Percentiles rank a stretch among this genome's conserved stretches.
phyloP scores from a whole-genome alignment of 495 filamentous ascomycete genomes.

The Hapsidospora chrysogenum region DNA sequence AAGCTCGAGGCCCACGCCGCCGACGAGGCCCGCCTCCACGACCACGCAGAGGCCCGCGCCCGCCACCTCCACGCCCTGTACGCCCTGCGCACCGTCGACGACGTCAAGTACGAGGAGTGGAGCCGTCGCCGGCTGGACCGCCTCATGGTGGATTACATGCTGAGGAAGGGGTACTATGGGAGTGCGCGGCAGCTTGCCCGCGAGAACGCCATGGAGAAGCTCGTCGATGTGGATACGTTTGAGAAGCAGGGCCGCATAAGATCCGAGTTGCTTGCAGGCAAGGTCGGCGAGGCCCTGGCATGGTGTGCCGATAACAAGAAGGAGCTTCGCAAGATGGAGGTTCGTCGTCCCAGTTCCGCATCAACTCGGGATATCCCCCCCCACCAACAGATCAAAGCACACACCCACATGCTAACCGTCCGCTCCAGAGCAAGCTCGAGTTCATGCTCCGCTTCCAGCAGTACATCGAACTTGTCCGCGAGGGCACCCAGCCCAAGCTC shows the following conservation, averaged over 20 bases:
- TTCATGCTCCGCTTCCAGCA: conserved; percentile 92
- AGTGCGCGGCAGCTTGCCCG: conserved; percentile 58
- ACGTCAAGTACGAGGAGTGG: conserved; percentile 92
- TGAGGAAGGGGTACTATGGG: conserved; percentile 65
- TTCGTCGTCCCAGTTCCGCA: conserved; percentile 30
- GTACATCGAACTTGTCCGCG: conserved; percentile 78
- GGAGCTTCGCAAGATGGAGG: conserved; percentile 67
- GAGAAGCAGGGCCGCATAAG: conserved; percentile 63
- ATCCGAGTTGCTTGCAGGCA: conserved; percentile 49
- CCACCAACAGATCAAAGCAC: too few relatives aligned
- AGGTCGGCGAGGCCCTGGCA: conserved; percentile 57
- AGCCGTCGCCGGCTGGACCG: conserved; percentile 64
- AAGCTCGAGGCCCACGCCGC: conserved; percentile 65
- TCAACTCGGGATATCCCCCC: too few relatives aligned
- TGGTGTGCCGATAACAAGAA: conserved; percentile 93
- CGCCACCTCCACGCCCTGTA: conserved; percentile 66
- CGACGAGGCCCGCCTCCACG: conserved; percentile 58
- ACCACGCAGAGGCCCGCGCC: conserved; percentile 58
- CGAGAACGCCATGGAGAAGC: conserved; percentile 45
- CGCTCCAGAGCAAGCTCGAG: conserved; percentile 61
- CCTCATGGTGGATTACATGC: conserved; percentile 75
- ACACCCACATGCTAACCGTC: conserved; percentile 10
- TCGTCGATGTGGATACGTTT: conserved; percentile 86
- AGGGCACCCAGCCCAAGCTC: conserved; percentile 37
- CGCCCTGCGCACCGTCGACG: conserved; percentile 62